phyloP scores from a whole-genome alignment of 371 early-diverging fungal species.

The Mortierella sp. region DNA sequence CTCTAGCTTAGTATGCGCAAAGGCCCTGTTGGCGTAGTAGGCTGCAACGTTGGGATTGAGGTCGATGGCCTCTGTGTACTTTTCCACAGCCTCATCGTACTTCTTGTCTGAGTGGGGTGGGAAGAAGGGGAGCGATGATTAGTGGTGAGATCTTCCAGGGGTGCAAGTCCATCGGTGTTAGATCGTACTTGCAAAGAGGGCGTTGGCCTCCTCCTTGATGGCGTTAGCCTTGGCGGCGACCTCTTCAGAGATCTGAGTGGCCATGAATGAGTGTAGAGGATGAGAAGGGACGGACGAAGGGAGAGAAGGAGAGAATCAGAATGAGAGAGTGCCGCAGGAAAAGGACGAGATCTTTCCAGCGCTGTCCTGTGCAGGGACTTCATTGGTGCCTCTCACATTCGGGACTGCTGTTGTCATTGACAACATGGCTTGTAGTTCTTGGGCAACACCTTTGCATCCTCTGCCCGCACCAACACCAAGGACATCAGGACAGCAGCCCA shows the following conservation, averaged over 20 bases:
- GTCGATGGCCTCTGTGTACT: conserved; percentile 87
- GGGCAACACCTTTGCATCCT: too few species aligned
- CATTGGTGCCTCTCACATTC: too few species aligned
- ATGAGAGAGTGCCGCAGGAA: background rate
- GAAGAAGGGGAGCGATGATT: background rate
- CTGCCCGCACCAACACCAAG: too few species aligned
- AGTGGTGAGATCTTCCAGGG: background rate
- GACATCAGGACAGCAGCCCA: too few species aligned
- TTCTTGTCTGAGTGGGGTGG: conserved; percentile 63
- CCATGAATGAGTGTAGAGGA: conserved; percentile 8
- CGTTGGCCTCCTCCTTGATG: conserved; percentile 83
- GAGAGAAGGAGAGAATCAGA: background rate
- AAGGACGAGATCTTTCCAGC: conserved; percentile 1
- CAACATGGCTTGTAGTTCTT: too few species aligned
- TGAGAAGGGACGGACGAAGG: conserved; percentile 9
- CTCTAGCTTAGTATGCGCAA: conserved; percentile 89
- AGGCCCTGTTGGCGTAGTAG: conserved; percentile 93
- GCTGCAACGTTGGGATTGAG: conserved; percentile 84
- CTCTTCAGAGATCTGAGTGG: conserved; percentile 56
- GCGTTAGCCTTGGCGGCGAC: conserved; percentile 65
- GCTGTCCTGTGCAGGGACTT: too few species aligned
- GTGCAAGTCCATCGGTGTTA: background rate
- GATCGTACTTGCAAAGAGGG: conserved; percentile 71
- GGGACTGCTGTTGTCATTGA: too few species aligned
- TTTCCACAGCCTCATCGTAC: conserved; percentile 85